Base-by-base conservation (phyloP, 768 basidiomycete species). In the Lactarius evosmus region DNA sequence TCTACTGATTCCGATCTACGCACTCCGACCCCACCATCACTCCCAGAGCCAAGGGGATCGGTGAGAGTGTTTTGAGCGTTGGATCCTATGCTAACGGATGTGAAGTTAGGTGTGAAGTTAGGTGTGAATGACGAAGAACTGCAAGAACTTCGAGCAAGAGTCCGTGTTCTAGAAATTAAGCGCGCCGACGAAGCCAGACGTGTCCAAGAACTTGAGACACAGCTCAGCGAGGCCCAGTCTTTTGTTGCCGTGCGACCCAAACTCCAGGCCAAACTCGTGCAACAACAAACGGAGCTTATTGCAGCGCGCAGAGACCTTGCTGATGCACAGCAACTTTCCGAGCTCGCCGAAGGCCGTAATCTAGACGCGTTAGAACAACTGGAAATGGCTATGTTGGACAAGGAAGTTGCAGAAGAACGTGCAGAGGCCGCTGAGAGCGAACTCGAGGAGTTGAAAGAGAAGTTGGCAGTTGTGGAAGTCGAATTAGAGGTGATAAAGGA, bases 331-430 rank as follows among this genome's bases (percentile, higher is more conserved):
- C 88, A 93, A 63, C 78, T 93, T n/a, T 80, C 85, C 0, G 82
- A 86, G 36, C 77, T 93, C 36, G 78, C 86, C 0, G 91, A 95
- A 67, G 77, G 76, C 17, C 81, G 90, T 27, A 78, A 91, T 1
- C 76, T 87, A 2, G 96, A 98, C 72, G 73, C 88, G 1, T 85
- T 90, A 58, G 96, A 98, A 62, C 92, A 95, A 72, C 76, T 98
- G 41, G 97, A 99, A 77, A 94, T 98, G 89, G 82, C 86, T 3
- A 91, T 91, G 82, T 76, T 99, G 69, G 97, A 99, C 73, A 94
- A 93, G 76, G 97, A 99, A 74, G 86, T 98, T 41, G 95, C 96
- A 0, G 97, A 98, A 72, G 96, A 98, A 74, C 85, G 85, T 63
- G 88, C 91, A 0, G 96, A 98, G 74, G 72, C 84, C 2, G 87